These are phyloP conservation scores for Mucor irregularis DNA, from an alignment of 371 early-diverging fungal genomes.

Conservation along the genomic window DNA sequence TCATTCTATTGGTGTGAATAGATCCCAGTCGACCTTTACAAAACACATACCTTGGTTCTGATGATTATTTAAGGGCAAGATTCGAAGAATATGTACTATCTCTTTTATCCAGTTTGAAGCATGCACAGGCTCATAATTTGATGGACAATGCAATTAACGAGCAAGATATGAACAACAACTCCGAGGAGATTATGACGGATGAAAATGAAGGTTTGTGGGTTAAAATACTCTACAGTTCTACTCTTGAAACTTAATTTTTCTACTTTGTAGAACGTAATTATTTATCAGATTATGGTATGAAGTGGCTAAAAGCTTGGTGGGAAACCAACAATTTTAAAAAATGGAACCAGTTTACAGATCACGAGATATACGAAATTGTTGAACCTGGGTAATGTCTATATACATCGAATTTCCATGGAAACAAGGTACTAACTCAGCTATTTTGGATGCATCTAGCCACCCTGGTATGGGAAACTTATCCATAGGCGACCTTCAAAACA, in stretches of 20 bases:
- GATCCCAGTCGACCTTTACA: constrained; percentile 54
- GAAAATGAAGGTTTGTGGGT: constrained; percentile 34
- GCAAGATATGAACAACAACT: constrained; percentile 1
- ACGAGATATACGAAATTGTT: constrained; percentile 66
- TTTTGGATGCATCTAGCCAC: constrained; percentile 35
- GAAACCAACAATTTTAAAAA: constrained; percentile 67
- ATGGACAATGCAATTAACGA: constrained; percentile 36
- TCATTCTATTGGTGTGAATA: too few species aligned
- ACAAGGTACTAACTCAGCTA: too few species aligned
- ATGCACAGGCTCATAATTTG: constrained; percentile 51
- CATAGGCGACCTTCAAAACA: constrained; percentile 62
- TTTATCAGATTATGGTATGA: constrained; percentile 63
- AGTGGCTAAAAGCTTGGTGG: constrained; percentile 71
- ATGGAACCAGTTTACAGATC: constrained; percentile 70
- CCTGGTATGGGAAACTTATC: constrained; percentile 68
- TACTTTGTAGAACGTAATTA: constrained; percentile 59
- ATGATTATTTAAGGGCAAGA: constrained; percentile 75
- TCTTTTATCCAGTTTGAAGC: constrained; percentile 68
- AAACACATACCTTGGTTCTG: constrained; percentile 72
- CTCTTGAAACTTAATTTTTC: too few species aligned
- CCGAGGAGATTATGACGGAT: constrained; percentile 34
- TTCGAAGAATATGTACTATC: constrained; percentile 78
- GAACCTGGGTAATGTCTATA: constrained; percentile 52
- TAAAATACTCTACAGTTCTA: too few species aligned
- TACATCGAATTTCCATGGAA: too few species aligned